These are phyloP conservation scores for Fraxinus latifolia DNA, from an alignment of 305 asterid species.

Conservation along the genomic window DNA sequence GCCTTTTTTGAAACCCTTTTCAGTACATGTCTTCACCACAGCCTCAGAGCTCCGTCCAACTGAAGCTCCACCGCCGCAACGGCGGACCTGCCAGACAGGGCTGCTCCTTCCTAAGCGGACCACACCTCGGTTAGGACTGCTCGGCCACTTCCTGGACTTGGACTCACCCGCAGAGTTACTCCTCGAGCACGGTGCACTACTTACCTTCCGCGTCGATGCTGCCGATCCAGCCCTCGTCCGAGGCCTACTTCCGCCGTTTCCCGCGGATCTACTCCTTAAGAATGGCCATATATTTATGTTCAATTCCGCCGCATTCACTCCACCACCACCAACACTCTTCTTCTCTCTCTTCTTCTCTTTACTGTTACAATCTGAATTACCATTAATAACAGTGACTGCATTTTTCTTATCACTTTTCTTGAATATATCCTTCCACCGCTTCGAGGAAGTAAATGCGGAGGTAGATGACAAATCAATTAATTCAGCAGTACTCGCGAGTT, in stretches of 20 bases:
- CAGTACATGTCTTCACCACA: conserved; percentile 20
- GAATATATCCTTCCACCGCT: conserved; percentile 79
- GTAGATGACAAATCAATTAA: conserved; percentile 29
- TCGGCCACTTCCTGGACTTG: neutral
- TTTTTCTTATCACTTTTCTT: conserved; percentile 42
- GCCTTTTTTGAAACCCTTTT: conserved; percentile 33
- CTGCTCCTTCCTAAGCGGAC: conserved; percentile 78
- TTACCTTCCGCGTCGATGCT: conserved; percentile 55
- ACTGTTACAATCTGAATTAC: conserved; percentile 3
- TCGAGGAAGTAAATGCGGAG: conserved; percentile 45
- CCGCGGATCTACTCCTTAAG: conserved; percentile 88
- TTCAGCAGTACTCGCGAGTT: conserved; percentile 16
- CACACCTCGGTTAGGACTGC: conserved; percentile 42
- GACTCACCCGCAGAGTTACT: conserved; percentile 92
- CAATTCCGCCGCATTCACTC: conserved; percentile 61
- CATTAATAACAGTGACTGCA: neutral
- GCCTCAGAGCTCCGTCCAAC: conserved; percentile 32
- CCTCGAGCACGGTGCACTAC: conserved; percentile 93
- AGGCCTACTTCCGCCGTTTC: conserved; percentile 65
- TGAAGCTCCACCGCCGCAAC: conserved; percentile 25
- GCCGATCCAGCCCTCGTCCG: conserved; percentile 38
- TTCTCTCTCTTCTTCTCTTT: conserved; percentile 49
- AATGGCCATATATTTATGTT: conserved; percentile 92
- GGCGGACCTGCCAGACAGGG: conserved; percentile 86
- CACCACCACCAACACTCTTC: conserved; percentile 36